Evolutionary conservation across 78 protist species (phyloP), one percentile per base, ranked within the genome.

Genomic region (Pigoraptor vietnamica): DNA sequence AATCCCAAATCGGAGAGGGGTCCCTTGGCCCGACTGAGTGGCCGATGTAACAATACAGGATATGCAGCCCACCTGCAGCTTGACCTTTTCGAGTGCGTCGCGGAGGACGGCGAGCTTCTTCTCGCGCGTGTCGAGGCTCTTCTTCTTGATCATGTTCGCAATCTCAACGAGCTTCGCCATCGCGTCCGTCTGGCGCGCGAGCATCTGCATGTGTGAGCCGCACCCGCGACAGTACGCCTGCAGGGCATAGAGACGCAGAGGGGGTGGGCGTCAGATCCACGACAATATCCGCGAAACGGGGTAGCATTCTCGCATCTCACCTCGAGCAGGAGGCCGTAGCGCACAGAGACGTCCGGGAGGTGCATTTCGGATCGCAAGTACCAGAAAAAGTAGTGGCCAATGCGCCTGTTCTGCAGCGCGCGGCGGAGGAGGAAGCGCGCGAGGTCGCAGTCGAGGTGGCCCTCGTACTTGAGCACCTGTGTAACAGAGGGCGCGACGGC

Each of bases 371-470:
- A 90, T 40, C 93, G 93, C 91, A 97, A 86, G 48, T 29, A 40
- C 98, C 98, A 96, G 88, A 97, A 96, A 34, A 97, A 32, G 83
- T 88, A 94, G 29, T 96, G 97, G 0, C 94, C 56, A 24, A 39
- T 14, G 24, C 55, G 86, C 6, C 95, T 90, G 79, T 0, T 37
- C 24, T 9, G 1, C 33, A 96, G 92, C 2, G 96, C 93, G 0
- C 98, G 95, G 10, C 40, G 10, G 32, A 97, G 92, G 67, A 97
- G 92, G 55, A 95, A 92, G 2, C 95, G 94, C 1, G 97, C 96
- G 25, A 97, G 94, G n/a, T 94, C 55, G 0, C 88, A 40, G 87
- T 96, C 94, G 48, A 96, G 97, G 67, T 93, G 91, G 19, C 89
- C 2, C 90, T 97, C 98, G 86, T 94, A 95, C 90, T 97, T 97